Base-by-base conservation (phyloP, 2,329 filamentous ascomycete species). In the Nannizziopsis barbatae region DNA sequence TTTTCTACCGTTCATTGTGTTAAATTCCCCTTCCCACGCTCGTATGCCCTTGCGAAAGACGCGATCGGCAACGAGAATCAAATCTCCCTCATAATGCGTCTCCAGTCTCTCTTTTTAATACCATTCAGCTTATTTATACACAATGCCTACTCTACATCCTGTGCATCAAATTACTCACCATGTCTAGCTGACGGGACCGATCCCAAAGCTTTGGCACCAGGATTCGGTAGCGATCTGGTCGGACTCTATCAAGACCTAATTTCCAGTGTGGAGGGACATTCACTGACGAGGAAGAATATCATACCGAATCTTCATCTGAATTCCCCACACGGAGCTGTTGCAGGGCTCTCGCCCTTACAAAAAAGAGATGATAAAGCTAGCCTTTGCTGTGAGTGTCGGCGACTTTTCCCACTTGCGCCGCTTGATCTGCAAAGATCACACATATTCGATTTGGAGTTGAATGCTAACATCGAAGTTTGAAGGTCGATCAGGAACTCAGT, bases 171-270 rank as follows among this genome's bases (percentile, higher is more conserved):
- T 11, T 65, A 61, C 51, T 55, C 55, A 14, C 45, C 63, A 43
- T 66, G 64, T 53, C 52, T 58, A 27, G 62, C 64, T 1, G 11
- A 53, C 3, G 62, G 62, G 14, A 58, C 60, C 14, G 58, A 56
- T 30, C 55, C 50, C 10, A 44, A 48, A 2, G 54, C 50, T 17
- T 50, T 56, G 12, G 62, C 62, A 14, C 54, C 56, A 30, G 17
- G 17, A 9, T 60, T 66, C 38, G 58, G 59, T 42, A 41, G 55
- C 8, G 58, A 56, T 5, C 60, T 66, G 50, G 50, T 53, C 35
- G 53, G 55, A 35, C 56, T 67, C 30, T 65, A 62, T 50, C 46
- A 54, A 36, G 56, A 63, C 39, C 56, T 66, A 9, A 51, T 66
- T 15, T 45, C 54, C 27, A 65, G 63, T 3, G 50, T 53, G 17